phyloP scores from a whole-genome alignment of 345 rosid species.

The Conringia planisiliqua region DNA sequence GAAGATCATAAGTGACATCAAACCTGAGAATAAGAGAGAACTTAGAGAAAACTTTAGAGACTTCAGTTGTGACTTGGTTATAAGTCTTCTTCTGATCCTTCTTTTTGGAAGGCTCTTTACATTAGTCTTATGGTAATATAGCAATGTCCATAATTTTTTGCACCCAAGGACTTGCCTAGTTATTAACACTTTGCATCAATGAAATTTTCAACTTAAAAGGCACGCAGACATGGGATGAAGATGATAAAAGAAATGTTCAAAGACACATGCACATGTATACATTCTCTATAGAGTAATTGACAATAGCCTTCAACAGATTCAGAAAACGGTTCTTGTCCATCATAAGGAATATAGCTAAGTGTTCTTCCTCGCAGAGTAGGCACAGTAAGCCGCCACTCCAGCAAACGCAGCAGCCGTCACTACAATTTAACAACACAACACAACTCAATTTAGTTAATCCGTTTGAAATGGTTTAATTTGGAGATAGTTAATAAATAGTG shows the following conservation, averaged over 20 bases:
- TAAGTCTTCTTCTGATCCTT: constrained; percentile 33
- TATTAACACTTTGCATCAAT: not conserved
- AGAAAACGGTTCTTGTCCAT: not conserved
- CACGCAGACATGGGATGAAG: constrained; percentile 1
- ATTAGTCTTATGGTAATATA: constrained; percentile 32
- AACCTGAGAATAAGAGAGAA: constrained; percentile 9
- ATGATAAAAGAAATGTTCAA: constrained; percentile 18
- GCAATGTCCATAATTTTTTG: not conserved
- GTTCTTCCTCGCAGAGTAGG: constrained; percentile 33
- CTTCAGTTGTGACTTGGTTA: constrained; percentile 38
- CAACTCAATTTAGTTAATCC: not conserved
- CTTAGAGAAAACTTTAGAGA: constrained; percentile 15
- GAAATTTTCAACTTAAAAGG: not conserved
- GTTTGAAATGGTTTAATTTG: not conserved
- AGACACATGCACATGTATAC: not conserved
- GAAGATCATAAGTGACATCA: constrained; percentile 26
- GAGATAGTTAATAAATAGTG: not conserved
- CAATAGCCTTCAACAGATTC: not conserved
- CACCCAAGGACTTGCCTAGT: not conserved
- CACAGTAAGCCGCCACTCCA: constrained; percentile 35
- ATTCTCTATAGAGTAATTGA: not conserved
- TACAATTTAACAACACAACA: not conserved
- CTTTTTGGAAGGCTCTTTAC: constrained; percentile 36
- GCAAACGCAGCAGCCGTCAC: constrained; percentile 40
- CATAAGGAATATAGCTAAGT: not conserved